Base-by-base conservation (phyloP, 2,329 filamentous ascomycete genomes). In the Colletotrichum spaethianum region DNA sequence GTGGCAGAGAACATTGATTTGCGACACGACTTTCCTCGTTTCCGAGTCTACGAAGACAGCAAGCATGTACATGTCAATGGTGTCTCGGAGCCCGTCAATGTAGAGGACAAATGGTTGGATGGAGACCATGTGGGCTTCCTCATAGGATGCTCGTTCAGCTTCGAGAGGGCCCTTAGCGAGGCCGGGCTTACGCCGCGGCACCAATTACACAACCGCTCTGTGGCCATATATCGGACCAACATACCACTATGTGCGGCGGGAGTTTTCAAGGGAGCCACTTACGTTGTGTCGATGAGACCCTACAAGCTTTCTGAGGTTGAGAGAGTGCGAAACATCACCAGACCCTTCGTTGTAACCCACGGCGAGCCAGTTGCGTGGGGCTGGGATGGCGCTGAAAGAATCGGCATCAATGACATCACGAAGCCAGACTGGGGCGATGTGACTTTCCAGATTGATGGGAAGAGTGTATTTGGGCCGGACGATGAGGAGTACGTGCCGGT, bases 291-390 rank as follows among this genome's bases (percentile, higher is more conserved):
- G 0, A 92, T 93, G 91, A 82, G 91, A 50, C 85, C 88, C 2
- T 92, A 92, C 77, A 82, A 77, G 31, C 75, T 73, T 0, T 76
- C 81, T 3, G 85, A 90, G 8, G 77, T 93, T 4, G 84, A 87
- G 31, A 78, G 65, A 18, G 88, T 92, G 1, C 81, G 90, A 16
- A 80, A 82, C 4, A 85, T 92, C 38, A 92, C 90, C 0, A 80
- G 88, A 18, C 80, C 81, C 11, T 93, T 87, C 78, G 78, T 83
- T 11, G 80, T 84, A 1, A 91, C 90, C 3, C 91, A 93, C 75
- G 91, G 91, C 2, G 91, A 92, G 80, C 89, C 89, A 1, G 82
- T 93, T 18, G 89, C 87, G 4, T 93, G 89, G 89, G 90, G 89
- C 0, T 93, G 90, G 89, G 86, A 90, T 4, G 87, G 85, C 0